A percentile compares a stretch with the other conserved stretches of the same genome.
These are phyloP conservation scores for Rosa lucieae DNA, from an alignment of 306 rosid species.

Conservation along the genomic window DNA sequence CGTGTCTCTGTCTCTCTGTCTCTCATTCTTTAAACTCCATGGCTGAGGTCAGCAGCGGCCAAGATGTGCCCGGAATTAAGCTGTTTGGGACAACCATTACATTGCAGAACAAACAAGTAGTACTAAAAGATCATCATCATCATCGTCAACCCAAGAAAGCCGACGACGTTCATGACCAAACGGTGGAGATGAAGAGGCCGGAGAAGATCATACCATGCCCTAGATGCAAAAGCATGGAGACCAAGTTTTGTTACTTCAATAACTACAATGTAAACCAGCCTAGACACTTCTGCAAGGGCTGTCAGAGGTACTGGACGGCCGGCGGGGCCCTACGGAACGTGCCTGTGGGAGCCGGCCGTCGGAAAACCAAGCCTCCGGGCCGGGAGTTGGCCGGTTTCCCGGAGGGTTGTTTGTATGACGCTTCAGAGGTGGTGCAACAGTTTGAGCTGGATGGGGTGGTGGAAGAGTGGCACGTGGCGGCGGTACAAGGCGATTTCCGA, in stretches of 20 bases:
- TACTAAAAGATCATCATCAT: slow-evolving; percentile 32
- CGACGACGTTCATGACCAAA: slow-evolving; percentile 26
- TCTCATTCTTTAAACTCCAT: slow-evolving; percentile 22
- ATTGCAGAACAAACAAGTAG: slow-evolving; percentile 33
- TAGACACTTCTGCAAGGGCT: slow-evolving; percentile 83
- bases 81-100: slow-evolving; percentile 72
- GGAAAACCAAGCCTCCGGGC: slow-evolving; percentile 60
- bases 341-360: slow-evolving; percentile 75
- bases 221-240: slow-evolving; percentile 91
- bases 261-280: slow-evolving; percentile 96
- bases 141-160: slow-evolving; percentile 16
- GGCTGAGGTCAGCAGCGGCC: slow-evolving; percentile 44
- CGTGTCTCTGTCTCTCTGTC: not conserved
- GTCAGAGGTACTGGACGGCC: slow-evolving; percentile 93
- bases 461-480: slow-evolving; percentile 54
- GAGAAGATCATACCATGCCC: slow-evolving; percentile 82
- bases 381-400: slow-evolving; percentile 34
- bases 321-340: slow-evolving; percentile 95
- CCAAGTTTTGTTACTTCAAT: slow-evolving; percentile 94
- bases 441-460: slow-evolving; percentile 49
- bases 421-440: slow-evolving; percentile 39
- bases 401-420: slow-evolving; percentile 44
- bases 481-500: slow-evolving; percentile 39
- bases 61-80: slow-evolving; percentile 64
- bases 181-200: slow-evolving; percentile 49